These are phyloP conservation scores for Aspergillus piperis DNA, from an alignment of 2,329 filamentous ascomycete species.

Conservation along the genomic window DNA sequence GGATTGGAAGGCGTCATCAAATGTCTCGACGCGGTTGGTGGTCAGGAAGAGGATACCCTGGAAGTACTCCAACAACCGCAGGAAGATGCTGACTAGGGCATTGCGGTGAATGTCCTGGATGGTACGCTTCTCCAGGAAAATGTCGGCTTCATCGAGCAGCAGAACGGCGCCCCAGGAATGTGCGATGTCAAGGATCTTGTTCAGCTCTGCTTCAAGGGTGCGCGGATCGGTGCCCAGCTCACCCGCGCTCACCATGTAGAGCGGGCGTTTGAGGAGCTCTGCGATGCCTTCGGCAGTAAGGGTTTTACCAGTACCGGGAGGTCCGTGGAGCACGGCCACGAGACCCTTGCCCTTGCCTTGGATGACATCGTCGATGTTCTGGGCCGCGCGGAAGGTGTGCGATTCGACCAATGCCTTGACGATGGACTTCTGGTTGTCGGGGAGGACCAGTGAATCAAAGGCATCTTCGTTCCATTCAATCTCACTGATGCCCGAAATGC, in stretches of 20 bases:
- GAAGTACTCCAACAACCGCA: constrained; percentile 86
- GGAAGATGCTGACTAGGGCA: constrained; percentile 81
- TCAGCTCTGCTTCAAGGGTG: constrained; percentile 72
- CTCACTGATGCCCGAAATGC: constrained; percentile 74
- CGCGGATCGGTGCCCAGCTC: constrained; percentile 78
- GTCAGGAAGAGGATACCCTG: constrained; percentile 88
- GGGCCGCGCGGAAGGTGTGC: constrained; percentile 77
- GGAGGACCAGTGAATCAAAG: constrained; percentile 78
- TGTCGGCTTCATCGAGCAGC: constrained; percentile 81
- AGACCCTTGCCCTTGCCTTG: constrained; percentile 85
- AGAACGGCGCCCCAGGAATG: constrained; percentile 84
- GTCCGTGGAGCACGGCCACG: constrained; percentile 78
- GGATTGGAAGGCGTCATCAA: constrained; percentile 87
- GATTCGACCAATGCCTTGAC: constrained; percentile 81
- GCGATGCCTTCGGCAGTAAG: constrained; percentile 85
- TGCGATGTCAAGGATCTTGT: constrained; percentile 82
- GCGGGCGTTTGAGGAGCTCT: constrained; percentile 75
- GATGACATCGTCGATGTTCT: constrained; percentile 80
- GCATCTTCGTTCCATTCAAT: constrained; percentile 83
- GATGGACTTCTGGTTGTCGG: constrained; percentile 62
- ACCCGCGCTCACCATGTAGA: constrained; percentile 81
- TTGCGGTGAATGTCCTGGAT: constrained; percentile 84
- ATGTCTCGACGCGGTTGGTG: constrained; percentile 82
- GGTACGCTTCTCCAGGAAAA: constrained; percentile 80
- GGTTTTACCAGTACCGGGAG: constrained; percentile 85